phyloP scores from a whole-genome alignment of 208 protist genomes.

The Leishmania major region DNA sequence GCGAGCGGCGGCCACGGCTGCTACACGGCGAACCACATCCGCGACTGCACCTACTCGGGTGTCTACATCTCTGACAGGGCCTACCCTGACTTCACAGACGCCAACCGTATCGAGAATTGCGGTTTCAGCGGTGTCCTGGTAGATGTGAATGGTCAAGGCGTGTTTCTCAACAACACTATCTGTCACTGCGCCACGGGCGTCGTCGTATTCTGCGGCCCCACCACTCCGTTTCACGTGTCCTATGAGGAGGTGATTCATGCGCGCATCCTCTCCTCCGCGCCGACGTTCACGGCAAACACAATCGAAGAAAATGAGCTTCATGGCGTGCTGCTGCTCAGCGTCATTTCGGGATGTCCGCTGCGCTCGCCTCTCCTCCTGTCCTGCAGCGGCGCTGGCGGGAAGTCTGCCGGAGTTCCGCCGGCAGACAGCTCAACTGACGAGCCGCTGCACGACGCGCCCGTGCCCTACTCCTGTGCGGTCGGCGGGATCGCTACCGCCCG shows the following conservation, averaged over 20 bases:
- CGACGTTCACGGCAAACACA: conserved; percentile 60
- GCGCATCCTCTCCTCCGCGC: conserved; percentile 42
- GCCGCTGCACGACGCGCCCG: conserved; percentile 20
- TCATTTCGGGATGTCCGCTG: conserved; percentile 50
- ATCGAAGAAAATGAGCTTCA: conserved; percentile 82
- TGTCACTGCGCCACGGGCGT: conserved; percentile 55
- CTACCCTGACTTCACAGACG: conserved; percentile 49
- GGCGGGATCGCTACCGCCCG: conserved; percentile 14
- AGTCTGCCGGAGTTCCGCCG: conserved; percentile 6
- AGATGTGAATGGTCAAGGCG: conserved; percentile 56
- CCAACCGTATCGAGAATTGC: conserved; percentile 72
- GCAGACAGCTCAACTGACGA: conserved; percentile 3
- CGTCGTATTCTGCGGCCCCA: conserved; percentile 61
- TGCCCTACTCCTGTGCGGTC: conserved; percentile 12
- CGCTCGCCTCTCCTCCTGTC: conserved; percentile 34
- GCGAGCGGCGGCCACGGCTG: conserved; percentile 49
- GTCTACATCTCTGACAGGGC: conserved; percentile 66
- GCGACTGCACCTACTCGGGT: conserved; percentile 60
- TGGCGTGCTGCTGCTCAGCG: conserved; percentile 75
- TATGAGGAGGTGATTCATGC: conserved; percentile 48
- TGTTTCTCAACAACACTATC: conserved; percentile 34
- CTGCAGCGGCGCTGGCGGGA: conserved; percentile 1
- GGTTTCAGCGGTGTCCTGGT: conserved; percentile 63
- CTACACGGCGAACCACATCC: conserved; percentile 69
- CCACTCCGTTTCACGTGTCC: conserved; percentile 42